A percentile compares a stretch with the other conserved stretches of the same genome.
These are phyloP conservation scores for Ganoderma sinense DNA, from an alignment of 1,284 basidiomycete genomes.

Conservation along the genomic window DNA sequence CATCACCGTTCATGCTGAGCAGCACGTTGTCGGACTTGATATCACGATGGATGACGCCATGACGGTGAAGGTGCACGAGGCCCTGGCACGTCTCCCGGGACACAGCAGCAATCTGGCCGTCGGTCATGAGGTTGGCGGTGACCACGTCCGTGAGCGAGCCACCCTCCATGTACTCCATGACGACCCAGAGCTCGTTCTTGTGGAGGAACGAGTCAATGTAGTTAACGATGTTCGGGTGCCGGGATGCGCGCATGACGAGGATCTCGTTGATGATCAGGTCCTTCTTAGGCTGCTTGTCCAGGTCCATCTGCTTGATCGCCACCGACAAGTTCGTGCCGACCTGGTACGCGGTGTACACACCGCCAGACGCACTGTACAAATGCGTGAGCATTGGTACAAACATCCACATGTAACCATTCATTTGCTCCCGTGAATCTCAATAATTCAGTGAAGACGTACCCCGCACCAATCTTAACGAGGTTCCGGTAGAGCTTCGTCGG, in stretches of 20 bases:
- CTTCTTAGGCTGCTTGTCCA: slow-evolving; percentile 99
- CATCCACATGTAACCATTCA: no score
- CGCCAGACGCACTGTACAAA: slow-evolving; percentile 85
- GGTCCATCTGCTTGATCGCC: slow-evolving; percentile 99
- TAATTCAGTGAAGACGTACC: slow-evolving; percentile 58
- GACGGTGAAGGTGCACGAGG: slow-evolving; percentile 90
- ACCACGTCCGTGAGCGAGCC: slow-evolving; percentile 94
- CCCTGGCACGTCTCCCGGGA: slow-evolving; percentile 92
- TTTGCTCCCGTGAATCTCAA: background rate
- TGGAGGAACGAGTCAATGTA: slow-evolving; percentile 98
- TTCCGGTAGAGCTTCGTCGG: slow-evolving; percentile 94
- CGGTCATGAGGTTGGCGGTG: slow-evolving; percentile 96
- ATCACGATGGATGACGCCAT: slow-evolving; percentile 96
- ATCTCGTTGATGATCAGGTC: slow-evolving; percentile 99
- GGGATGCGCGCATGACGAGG: slow-evolving; percentile 95
- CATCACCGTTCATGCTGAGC: slow-evolving; percentile 91
- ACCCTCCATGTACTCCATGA: slow-evolving; percentile 99
- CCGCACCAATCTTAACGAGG: slow-evolving; percentile 97
- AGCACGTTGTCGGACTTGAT: slow-evolving; percentile 99
- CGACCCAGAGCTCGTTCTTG: slow-evolving; percentile 99
- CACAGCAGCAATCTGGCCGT: slow-evolving; percentile 94
- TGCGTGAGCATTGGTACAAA: slow-evolving; percentile 2
- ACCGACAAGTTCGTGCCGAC: slow-evolving; percentile 93
- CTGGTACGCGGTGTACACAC: slow-evolving; percentile 98
- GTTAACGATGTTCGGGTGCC: slow-evolving; percentile 99